Conservation (phyloP, 768 basidiomycete genomes). For the Hortiboletus campestris region DNA sequence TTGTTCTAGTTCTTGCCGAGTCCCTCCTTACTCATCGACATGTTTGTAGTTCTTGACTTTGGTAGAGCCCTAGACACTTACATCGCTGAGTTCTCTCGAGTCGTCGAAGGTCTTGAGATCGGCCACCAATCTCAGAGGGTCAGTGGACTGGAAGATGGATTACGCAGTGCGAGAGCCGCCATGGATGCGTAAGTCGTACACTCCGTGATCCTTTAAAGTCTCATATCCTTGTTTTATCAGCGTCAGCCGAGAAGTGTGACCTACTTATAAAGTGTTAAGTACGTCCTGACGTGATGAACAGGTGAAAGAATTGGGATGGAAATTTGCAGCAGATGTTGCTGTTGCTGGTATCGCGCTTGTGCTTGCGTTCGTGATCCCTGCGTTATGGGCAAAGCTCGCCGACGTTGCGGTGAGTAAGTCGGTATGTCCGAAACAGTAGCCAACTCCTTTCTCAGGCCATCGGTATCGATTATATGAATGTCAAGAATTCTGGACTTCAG, state of each 20-base stretch:
- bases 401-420: neutral
- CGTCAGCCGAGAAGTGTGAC: slow-evolving; percentile 16
- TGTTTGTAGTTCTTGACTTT: slow-evolving; percentile 13
- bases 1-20: neutral
- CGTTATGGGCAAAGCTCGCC: slow-evolving; percentile 6
- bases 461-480: slow-evolving; percentile 2
- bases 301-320: slow-evolving; percentile 20
- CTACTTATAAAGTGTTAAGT: neutral
- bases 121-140: slow-evolving; percentile 8
- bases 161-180: slow-evolving; percentile 1
- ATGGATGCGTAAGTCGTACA: slow-evolving; percentile 17
- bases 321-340: slow-evolving; percentile 12
- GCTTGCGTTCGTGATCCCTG: slow-evolving; percentile 13
- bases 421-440: neutral
- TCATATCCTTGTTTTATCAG: slow-evolving; percentile 7
- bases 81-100: slow-evolving; percentile 12
- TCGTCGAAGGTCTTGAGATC: slow-evolving; percentile 7
- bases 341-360: slow-evolving; percentile 15
- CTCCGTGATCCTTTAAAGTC: neutral
- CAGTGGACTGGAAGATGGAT: neutral
- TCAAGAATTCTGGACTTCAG: slow-evolving; percentile 3
- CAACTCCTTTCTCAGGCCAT: neutral
- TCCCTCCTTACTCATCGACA: neutral
- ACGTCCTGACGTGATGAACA: slow-evolving; percentile 5
- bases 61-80: slow-evolving; percentile 14